Percentiles rank a stretch among this genome's conserved stretches.
phyloP scores from a whole-genome alignment of 495 filamentous ascomycete genomes.

The Penicillium paxilli region DNA sequence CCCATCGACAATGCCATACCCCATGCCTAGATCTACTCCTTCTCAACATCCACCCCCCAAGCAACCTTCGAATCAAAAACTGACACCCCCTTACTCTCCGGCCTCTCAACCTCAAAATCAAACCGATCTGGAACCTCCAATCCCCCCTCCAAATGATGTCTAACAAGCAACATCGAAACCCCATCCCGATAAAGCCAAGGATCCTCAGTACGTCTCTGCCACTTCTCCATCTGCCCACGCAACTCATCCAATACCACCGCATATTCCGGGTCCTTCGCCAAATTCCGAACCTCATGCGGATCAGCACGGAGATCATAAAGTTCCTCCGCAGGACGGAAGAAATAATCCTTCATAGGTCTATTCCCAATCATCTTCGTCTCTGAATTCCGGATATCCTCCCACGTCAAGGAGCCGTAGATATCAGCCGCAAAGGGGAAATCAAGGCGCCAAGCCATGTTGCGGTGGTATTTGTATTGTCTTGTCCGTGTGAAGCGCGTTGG shows the following conservation, averaged over 20 bases:
- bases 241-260: constrained; percentile 24
- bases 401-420: constrained; percentile 42
- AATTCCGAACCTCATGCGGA: constrained; percentile 38
- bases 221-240: constrained; percentile 31
- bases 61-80: constrained; percentile 8
- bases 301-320: constrained; percentile 42
- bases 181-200: constrained; percentile 45
- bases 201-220: constrained; percentile 42
- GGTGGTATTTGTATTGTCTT: constrained; percentile 44
- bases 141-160: constrained; percentile 34
- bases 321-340: constrained; percentile 42
- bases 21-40: neutral
- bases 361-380: constrained; percentile 36
- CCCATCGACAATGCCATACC: no score
- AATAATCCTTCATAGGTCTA: constrained; percentile 35
- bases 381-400: constrained; percentile 43
- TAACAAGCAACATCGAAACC: constrained; percentile 27
- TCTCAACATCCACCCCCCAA: constrained; percentile 17
- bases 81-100: constrained; percentile 19
- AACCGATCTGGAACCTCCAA: constrained; percentile 40
- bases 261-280: constrained; percentile 28
- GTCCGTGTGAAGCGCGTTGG: constrained; percentile 46
- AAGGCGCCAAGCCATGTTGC: constrained; percentile 45
- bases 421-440: constrained; percentile 49
- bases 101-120: constrained; percentile 35